Evolutionary conservation across 495 filamentous ascomycete genomes (phyloP).

Genomic region (Rhypophila decipiens): DNA sequence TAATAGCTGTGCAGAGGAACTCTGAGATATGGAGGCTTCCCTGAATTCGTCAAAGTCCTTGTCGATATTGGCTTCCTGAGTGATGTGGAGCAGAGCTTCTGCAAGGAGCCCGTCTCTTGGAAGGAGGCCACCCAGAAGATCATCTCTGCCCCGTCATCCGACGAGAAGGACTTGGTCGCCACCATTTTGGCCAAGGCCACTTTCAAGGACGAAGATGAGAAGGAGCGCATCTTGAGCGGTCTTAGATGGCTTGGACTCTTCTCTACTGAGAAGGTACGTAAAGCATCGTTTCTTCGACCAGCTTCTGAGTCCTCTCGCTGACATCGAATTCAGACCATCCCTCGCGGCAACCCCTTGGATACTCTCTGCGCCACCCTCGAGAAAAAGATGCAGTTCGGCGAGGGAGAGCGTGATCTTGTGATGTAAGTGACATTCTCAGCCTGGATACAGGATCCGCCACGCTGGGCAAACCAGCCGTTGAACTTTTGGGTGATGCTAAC

Average conservation of each 20-base stretch:
- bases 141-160: constrained; percentile 55
- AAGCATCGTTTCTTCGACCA: background rate
- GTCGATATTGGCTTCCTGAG: constrained; percentile 82
- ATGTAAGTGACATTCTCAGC: too few relatives aligned
- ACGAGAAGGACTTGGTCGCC: constrained; percentile 59
- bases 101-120: constrained; percentile 63
- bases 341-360: constrained; percentile 75
- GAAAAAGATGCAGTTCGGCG: constrained; percentile 83
- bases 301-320: too few relatives aligned
- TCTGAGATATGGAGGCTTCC: constrained; percentile 79
- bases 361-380: constrained; percentile 87
- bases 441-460: too few relatives aligned
- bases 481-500: too few relatives aligned
- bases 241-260: constrained; percentile 86
- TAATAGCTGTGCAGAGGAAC: too few relatives aligned
- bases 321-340: constrained; percentile 59
- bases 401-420: constrained; percentile 73
- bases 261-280: constrained; percentile 58
- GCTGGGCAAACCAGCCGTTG: background rate
- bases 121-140: constrained; percentile 74
- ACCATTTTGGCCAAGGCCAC: constrained; percentile 70
- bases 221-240: constrained; percentile 67
- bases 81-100: constrained; percentile 54
- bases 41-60: constrained; percentile 78
- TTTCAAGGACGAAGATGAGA: constrained; percentile 66